These are phyloP conservation scores for Pseudogymnoascus sp. DNA, from an alignment of 2,329 filamentous ascomycete genomes.

Conservation along the genomic window DNA sequence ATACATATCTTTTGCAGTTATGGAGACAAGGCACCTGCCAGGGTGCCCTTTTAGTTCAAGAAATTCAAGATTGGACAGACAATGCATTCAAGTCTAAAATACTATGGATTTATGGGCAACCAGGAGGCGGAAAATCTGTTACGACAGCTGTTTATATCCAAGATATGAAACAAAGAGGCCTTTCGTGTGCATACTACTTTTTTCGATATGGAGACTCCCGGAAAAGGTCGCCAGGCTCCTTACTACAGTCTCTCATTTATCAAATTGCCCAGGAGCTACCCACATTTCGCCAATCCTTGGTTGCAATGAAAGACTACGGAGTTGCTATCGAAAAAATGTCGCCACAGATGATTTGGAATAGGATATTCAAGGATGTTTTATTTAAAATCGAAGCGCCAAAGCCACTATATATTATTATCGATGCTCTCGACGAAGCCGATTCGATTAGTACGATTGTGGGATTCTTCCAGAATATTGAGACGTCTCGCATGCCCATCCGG, in stretches of 20 bases:
- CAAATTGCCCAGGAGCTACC: slow-evolving; percentile 22
- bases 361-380: slow-evolving; percentile 13
- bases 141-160: slow-evolving; percentile 24
- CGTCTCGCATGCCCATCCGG: neutral
- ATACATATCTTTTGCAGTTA: slow-evolving; percentile 13
- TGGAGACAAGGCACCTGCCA: slow-evolving; percentile 20
- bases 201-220: slow-evolving; percentile 23
- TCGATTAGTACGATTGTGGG: neutral
- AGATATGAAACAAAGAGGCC: slow-evolving; percentile 14
- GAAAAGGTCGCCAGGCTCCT: slow-evolving; percentile 19
- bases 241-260: slow-evolving; percentile 22
- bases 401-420: slow-evolving; percentile 16
- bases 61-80: slow-evolving; percentile 11
- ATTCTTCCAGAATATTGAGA: neutral
- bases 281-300: slow-evolving; percentile 7
- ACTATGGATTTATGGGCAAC: slow-evolving; percentile 24
- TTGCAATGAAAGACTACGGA: neutral
- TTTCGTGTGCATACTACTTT: slow-evolving; percentile 24
- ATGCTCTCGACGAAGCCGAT: slow-evolving; percentile 18
- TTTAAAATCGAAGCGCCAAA: slow-evolving; percentile 12
- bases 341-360: slow-evolving; percentile 14
- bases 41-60: slow-evolving; percentile 15
- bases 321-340: slow-evolving; percentile 13
- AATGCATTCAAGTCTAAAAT: slow-evolving; percentile 11
- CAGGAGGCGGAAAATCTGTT: slow-evolving; percentile 29